Evolutionary conservation across 2,329 filamentous ascomycete species (phyloP).

Genomic region (Phaeosphaeriaceae sp.): DNA sequence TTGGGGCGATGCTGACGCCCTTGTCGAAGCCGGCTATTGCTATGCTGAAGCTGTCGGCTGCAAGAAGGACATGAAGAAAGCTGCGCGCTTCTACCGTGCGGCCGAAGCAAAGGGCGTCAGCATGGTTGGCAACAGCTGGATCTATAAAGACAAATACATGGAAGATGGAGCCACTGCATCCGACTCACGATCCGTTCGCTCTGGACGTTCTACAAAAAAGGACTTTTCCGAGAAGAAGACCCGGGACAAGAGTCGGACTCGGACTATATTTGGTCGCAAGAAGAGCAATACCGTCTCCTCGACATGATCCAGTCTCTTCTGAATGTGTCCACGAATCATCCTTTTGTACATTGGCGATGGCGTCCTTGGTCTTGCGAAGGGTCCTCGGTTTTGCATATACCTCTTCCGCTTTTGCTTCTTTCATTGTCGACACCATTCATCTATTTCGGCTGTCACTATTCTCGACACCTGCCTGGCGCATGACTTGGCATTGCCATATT

Average conservation of each 20-base stretch:
- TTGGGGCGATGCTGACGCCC: conserved; percentile 94
- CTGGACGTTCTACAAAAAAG: conserved; percentile 56
- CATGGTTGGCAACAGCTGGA: conserved; percentile 99
- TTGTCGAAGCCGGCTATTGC: conserved; percentile 94
- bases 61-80: conserved; percentile 96
- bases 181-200: conserved; percentile 53
- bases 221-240: conserved; percentile 64
- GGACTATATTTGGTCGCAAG: conserved; percentile 75
- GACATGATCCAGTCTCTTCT: conserved; percentile 20
- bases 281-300: conserved; percentile 47
- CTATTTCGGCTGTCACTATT: conserved; percentile 22
- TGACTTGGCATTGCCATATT: conserved; percentile 20
- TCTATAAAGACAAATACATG: conserved; percentile 93
- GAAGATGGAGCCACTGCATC: conserved; percentile 57
- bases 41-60: conserved; percentile 93
- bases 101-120: conserved; percentile 93
- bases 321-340: conserved; percentile 45
- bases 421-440: conserved; percentile 13
- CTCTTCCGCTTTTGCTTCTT: conserved; percentile 19
- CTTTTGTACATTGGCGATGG: conserved; percentile 38
- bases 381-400: conserved; percentile 40
- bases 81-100: conserved; percentile 86
- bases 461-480: conserved; percentile 39
- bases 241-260: conserved; percentile 78
- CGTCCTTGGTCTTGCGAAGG: conserved; percentile 36